A percentile compares a stretch with the other conserved stretches of the same genome.
These are phyloP conservation scores for Phytophthora tubulina DNA, from an alignment of 352 stramenopile genomes.

Conservation along the genomic window DNA sequence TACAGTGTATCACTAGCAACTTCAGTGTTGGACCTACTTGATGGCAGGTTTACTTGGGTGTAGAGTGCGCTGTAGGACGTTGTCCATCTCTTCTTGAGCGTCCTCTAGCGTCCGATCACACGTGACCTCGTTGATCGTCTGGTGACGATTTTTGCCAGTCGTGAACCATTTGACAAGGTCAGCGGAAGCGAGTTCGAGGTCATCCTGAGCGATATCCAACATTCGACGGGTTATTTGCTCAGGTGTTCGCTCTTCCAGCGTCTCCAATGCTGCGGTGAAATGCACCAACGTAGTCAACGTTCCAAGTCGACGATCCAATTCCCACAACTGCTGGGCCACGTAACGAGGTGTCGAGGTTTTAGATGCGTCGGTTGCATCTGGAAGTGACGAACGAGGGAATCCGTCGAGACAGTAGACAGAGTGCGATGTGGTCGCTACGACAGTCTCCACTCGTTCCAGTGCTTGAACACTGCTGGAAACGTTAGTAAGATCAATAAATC, in stretches of 20 bases:
- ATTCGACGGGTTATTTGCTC: constrained; percentile 39
- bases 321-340: constrained; percentile 56
- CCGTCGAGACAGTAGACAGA: constrained; percentile 50
- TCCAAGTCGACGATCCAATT: constrained; percentile 45
- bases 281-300: constrained; percentile 43
- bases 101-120: constrained; percentile 58
- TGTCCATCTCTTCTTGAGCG: constrained; percentile 49
- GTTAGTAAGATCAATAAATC: constrained; percentile 39
- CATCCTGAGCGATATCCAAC: constrained; percentile 60
- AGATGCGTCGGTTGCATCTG: constrained; percentile 12
- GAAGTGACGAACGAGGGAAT: constrained; percentile 48
- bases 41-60: constrained; percentile 18
- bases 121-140: constrained; percentile 39
- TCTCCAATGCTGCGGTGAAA: constrained; percentile 52
- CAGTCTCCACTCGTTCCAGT: constrained; percentile 30
- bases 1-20: constrained; percentile 42
- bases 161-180: constrained; percentile 48
- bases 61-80: constrained; percentile 28
- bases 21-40: constrained; percentile 8
- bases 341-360: constrained; percentile 43
- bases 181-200: constrained; percentile 31
- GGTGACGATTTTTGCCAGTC: constrained; percentile 33
- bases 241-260: constrained; percentile 52
- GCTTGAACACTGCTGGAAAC: constrained; percentile 31
- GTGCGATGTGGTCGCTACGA: constrained; percentile 37